Percentiles rank a stretch among this genome's conserved stretches.
These are phyloP conservation scores for Fusarium pseudocircinatum DNA, from an alignment of 2,329 filamentous ascomycete species.

Conservation along the genomic window DNA sequence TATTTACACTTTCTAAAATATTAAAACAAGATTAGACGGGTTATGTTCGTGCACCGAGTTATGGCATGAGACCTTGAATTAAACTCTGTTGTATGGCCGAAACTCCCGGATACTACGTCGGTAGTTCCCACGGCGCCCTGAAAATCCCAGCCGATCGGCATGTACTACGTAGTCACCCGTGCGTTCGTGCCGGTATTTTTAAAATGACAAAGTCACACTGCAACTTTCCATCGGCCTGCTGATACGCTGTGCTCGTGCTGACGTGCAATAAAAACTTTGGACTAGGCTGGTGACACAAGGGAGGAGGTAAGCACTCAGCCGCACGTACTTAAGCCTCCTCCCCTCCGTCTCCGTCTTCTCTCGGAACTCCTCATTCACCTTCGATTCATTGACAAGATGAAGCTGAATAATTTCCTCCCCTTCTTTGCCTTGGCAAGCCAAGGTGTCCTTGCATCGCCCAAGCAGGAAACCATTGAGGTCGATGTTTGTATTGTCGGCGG, in stretches of 20 bases:
- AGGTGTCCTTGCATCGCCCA: not conserved
- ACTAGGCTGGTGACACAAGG: not conserved
- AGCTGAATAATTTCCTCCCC: not conserved
- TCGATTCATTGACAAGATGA: not conserved
- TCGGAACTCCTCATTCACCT: not conserved
- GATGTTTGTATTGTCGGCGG: slow-evolving; percentile 32
- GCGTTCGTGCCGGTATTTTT: not conserved
- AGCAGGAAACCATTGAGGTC: slow-evolving; percentile 6
- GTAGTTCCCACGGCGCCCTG: not conserved
- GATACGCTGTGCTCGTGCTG: not conserved
- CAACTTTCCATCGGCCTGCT: fast-evolving
- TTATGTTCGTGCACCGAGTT: not conserved
- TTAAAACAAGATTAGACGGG: not conserved
- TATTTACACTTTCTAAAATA: not conserved
- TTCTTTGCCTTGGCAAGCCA: not conserved
- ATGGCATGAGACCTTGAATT: slow-evolving; percentile 1
- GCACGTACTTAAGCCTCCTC: not conserved
- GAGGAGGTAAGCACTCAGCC: not conserved
- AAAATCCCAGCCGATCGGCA: not conserved
- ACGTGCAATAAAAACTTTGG: not conserved
- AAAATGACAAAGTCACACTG: not conserved
- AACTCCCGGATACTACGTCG: slow-evolving; percentile 2
- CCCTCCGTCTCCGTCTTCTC: not conserved
- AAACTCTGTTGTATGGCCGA: slow-evolving; percentile 11
- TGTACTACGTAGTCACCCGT: not conserved